Base-by-base conservation (phyloP, 1,284 basidiomycete species). In the Bjerkandera adusta region DNA sequence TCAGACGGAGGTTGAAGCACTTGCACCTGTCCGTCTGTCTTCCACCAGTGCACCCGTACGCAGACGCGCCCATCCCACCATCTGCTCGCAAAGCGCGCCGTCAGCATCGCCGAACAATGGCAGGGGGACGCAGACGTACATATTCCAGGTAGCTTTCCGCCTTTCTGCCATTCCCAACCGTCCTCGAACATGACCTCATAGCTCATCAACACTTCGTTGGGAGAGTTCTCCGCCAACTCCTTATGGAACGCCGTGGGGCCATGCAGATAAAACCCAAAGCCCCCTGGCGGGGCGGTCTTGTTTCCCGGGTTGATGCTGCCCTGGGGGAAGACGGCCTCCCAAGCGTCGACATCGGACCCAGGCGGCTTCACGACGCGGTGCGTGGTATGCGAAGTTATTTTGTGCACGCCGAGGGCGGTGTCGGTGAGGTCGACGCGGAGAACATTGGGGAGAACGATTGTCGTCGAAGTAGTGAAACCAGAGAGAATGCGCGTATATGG, bases 71-170 rank as follows among this genome's bases (percentile, higher is more conserved):
- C 1, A 70, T 62, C 0, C 80, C 81, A 3, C 81, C 81, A 51
- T 75, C 79, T 82, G 36, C n/a, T 27, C 26, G 32, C 3, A n/a
- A n/a, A n/a, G 12, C 42, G 42, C 8, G 11, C 27, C 11, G 2
- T 15, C 43, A 18, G 16, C 39, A n/a, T n/a, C n/a, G 36, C 27
- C 8, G 27, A 40, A 35, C 20, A 27, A 5, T 30, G 12, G 18
- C 11, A n/a, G 7, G 34, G 38, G 27, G 45, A 45, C 26, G 26
- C 21, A 15, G 8, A 67, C 81, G 60, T 54, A 81, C 81, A 83
- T 4, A 79, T 65, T 3, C 82, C 82, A 27, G 82, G 82, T 2
- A 84, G 63, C 57, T 85, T 85, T 6, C 83, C 83, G 20, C 83
- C 82, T 54, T 78, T 79, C 10, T 66, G 68, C 72, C 77, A 85